Conservation (phyloP, 108 stramenopile genomes). For the Pelagomonas calceolata region DNA sequence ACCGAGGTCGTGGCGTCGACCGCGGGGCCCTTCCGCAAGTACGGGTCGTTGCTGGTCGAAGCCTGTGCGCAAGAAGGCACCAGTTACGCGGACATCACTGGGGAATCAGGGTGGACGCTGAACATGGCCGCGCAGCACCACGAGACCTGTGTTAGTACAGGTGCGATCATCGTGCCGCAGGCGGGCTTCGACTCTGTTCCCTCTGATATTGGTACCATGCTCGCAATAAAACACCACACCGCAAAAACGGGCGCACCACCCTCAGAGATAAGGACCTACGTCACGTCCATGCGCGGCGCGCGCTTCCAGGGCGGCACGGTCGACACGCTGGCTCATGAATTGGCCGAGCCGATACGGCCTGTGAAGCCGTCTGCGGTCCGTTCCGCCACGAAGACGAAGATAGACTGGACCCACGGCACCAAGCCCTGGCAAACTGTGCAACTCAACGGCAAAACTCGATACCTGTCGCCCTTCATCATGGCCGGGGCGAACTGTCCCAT, state of each 20-base stretch:
- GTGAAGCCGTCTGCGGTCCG: too few species aligned
- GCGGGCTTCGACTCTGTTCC: constrained; percentile 36
- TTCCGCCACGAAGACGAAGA: too few species aligned
- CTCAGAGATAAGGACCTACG: too few species aligned
- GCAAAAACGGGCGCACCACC: too few species aligned
- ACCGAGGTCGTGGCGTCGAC: constrained; percentile 41
- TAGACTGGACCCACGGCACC: too few species aligned
- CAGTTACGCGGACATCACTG: constrained; percentile 45
- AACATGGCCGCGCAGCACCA: constrained; percentile 14
- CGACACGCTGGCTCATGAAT: background rate
- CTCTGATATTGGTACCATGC: constrained; percentile 14
- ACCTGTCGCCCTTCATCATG: constrained; percentile 55
- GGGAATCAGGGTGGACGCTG: constrained; percentile 41
- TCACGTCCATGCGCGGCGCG: too few species aligned
- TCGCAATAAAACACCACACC: background rate
- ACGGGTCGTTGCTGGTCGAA: constrained; percentile 37
- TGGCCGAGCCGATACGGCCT: background rate
- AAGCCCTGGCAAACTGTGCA: too few species aligned
- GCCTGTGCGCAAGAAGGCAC: constrained; percentile 40
- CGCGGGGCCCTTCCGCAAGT: constrained; percentile 41
- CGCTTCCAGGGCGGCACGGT: constrained; percentile 6
- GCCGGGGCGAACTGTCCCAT: constrained; percentile 49
- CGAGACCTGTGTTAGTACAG: constrained; percentile 1
- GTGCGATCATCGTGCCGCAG: constrained; percentile 14
- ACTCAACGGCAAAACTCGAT: too few species aligned